Evolutionary conservation across 2,329 filamentous ascomycete species (phyloP), one percentile per base, ranked within the genome.

Genomic region (Gremmenia infestans): DNA sequence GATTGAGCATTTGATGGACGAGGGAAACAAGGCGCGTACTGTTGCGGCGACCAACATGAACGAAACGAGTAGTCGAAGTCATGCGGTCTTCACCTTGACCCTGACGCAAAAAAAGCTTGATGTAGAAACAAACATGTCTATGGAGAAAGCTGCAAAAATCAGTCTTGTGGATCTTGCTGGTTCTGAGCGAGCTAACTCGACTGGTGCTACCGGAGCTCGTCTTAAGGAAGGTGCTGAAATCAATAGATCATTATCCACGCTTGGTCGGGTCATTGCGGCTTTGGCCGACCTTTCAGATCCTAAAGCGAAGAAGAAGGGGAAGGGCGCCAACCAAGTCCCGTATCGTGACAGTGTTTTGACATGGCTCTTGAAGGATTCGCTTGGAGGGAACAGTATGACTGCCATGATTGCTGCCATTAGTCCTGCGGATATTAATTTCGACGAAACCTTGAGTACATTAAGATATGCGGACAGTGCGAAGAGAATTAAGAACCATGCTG

Each of bases 11-110:
- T 76, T 99, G 67, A 99, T 99, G 94, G 94, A 99, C 70, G 93
- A 97, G 74, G 94, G 94, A 68, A 99, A 99, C 78, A 99, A 99
- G 75, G 94, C 94, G 36, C 83, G 94, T 78, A 99, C 94, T 0
- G 94, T 99, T 40, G 94, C 94, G 3, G 94, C 94, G 7, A 99
- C 94, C 40, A 99, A 97, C 81, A 99, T 99, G 94, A 99, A 99
- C 78, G 94, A 97, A 74, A 99, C 95, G 0, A 97, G 91, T 58
- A 96, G 91, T 81, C 87, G 94, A 78, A 97, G 93, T 71, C 94
- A 99, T 73, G 94, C 94, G 42, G 95, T 99, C 51, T 99, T 99
- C 71, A 99, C 95, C 19, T 78, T 99, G 53, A 97, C 93, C 68
- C 78, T 99, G 48, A 96, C 91, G 0, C 94, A 99, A 72, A 97